Conservation (phyloP, 2,329 filamentous ascomycete species). For the Aspergillus novofumigatus region DNA sequence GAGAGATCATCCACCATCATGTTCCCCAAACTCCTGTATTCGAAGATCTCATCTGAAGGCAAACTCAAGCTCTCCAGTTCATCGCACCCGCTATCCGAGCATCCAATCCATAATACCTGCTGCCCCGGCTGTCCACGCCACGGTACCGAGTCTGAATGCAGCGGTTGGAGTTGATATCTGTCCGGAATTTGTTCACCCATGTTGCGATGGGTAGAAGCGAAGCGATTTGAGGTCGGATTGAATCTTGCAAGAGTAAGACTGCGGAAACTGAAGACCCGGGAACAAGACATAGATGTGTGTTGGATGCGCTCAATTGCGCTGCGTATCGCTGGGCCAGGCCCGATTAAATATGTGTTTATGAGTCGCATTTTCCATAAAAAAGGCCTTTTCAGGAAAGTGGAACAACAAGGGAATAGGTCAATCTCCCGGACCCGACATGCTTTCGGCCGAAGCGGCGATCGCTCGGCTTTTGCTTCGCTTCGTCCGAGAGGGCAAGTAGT, state of each 20-base stretch:
- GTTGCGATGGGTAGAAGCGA: not conserved
- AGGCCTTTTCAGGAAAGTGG: no score
- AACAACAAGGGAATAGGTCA: no score
- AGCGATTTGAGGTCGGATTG: not conserved
- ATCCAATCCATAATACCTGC: constrained; percentile 19
- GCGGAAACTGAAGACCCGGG: not conserved
- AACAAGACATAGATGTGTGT: not conserved
- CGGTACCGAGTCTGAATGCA: constrained; percentile 7
- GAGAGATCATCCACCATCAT: constrained; percentile 21
- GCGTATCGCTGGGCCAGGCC: not conserved
- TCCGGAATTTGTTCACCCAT: not conserved
- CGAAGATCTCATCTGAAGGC: constrained; percentile 13
- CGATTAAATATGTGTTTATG: not conserved
- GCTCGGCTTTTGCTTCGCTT: not conserved
- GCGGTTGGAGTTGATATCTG: not conserved
- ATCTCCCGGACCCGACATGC: not conserved
- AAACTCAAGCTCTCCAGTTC: constrained; percentile 11
- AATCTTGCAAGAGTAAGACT: not conserved
- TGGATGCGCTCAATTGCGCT: no score
- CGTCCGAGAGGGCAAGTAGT: no score
- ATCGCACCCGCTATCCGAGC: constrained; percentile 15
- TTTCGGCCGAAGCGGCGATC: not conserved
- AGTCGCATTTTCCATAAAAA: no score
- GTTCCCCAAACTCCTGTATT: constrained; percentile 17
- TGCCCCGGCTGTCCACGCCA: constrained; percentile 4